Conservation (phyloP, 345 rosid genomes). For the Boechera stricta region DNA sequence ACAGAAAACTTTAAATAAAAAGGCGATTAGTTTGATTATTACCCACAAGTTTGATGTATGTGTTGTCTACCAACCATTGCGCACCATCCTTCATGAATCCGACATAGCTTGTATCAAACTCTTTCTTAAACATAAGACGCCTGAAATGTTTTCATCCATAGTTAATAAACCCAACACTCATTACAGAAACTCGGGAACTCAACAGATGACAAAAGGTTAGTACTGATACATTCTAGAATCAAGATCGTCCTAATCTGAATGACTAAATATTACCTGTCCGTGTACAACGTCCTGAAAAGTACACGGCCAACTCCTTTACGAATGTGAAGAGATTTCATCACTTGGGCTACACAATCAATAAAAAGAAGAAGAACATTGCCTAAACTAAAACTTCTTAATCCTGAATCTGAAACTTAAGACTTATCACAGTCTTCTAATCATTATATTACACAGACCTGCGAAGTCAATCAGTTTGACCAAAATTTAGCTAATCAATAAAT, state of each 20-base stretch:
- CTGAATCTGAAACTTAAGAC: background rate
- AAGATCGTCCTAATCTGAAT: background rate
- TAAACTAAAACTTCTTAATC: background rate
- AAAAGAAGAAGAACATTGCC: background rate
- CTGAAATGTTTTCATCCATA: conserved; percentile 46
- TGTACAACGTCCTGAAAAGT: conserved; percentile 84
- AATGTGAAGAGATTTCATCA: conserved; percentile 74
- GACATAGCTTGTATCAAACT: conserved; percentile 78
- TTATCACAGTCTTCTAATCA: background rate
- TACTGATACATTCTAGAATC: background rate
- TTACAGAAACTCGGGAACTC: too few species aligned
- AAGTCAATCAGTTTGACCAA: background rate
- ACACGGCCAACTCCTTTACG: conserved; percentile 85
- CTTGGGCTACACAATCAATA: conserved; percentile 57
- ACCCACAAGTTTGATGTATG: conserved; percentile 90
- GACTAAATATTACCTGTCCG: conserved; percentile 64
- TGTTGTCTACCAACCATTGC: conserved; percentile 86
- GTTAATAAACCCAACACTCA: background rate
- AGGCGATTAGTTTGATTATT: conserved; percentile 15
- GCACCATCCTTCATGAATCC: conserved; percentile 90
- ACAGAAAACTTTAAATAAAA: background rate
- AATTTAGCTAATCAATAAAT: too few species aligned
- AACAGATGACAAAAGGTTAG: background rate
- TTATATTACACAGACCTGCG: background rate
- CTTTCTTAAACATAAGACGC: conserved; percentile 77